Percentiles rank a stretch among this genome's conserved stretches.
Evolutionary conservation across 805 yeast species (phyloP).

Genomic region (Cyberlindnera mycetangii): DNA sequence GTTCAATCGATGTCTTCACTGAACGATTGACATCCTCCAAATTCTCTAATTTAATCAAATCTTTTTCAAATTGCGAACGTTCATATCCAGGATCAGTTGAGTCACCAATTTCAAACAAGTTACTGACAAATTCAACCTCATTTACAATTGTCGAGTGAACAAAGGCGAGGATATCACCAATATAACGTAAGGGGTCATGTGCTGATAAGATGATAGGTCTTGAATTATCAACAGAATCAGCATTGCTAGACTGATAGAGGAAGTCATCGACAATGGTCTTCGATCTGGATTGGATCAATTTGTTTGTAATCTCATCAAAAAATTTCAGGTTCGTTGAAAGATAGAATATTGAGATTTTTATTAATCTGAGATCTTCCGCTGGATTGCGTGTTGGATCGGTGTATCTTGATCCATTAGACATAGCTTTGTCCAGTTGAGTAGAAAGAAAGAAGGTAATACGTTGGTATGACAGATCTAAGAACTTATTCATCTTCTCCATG

Average conservation of each 20-base stretch:
- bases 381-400: conserved; percentile 13
- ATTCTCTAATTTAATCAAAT: conserved; percentile 21
- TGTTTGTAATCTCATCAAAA: conserved; percentile 58
- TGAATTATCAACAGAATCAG: conserved; percentile 25
- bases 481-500: conserved; percentile 51
- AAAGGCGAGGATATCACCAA: conserved; percentile 87
- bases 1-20: conserved; percentile 39
- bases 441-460: conserved; percentile 46
- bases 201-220: conserved; percentile 62
- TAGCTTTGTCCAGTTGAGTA: conserved; percentile 27
- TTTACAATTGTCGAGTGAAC: conserved; percentile 82
- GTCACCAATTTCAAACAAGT: conserved; percentile 49
- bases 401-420: conserved; percentile 14
- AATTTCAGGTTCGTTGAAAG: conserved; percentile 42
- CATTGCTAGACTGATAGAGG: conserved; percentile 45
- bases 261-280: conserved; percentile 65
- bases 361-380: conserved; percentile 21
- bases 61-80: conserved; percentile 32
- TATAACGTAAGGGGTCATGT: conserved; percentile 76
- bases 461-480: conserved; percentile 52
- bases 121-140: conserved; percentile 73
- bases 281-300: conserved; percentile 69
- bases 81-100: conserved; percentile 15
- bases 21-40: conserved; percentile 18
- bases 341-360: conserved; percentile 34